Conservation (phyloP, 2,329 filamentous ascomycete genomes). For the Diplodia sapinea region DNA sequence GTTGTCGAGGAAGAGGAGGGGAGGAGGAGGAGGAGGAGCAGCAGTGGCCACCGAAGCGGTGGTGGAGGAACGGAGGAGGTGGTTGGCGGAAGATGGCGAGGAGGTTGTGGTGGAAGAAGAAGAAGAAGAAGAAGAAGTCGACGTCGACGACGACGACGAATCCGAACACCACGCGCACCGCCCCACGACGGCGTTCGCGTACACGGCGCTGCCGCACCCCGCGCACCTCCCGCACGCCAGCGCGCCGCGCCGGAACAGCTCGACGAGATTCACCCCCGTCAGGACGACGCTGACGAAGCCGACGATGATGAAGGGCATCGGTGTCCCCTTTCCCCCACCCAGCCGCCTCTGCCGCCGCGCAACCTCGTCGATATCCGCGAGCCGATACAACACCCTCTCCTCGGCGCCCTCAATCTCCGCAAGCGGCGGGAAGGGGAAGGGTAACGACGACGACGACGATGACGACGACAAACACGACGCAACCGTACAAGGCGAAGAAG, state of each 20-base stretch:
- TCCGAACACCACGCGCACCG: not conserved
- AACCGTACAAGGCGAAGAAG: not conserved
- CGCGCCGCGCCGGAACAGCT: slow-evolving; percentile 51
- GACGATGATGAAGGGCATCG: slow-evolving; percentile 28
- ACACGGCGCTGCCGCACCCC: slow-evolving; percentile 59
- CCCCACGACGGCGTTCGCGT: slow-evolving; percentile 52
- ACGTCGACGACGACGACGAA: too few species aligned
- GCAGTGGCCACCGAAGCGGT: too few species aligned
- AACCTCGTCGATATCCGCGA: slow-evolving; percentile 55
- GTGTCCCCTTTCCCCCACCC: not conserved
- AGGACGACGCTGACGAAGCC: slow-evolving; percentile 55
- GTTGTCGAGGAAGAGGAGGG: too few species aligned
- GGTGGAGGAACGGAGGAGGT: too few species aligned
- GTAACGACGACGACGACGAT: slow-evolving; percentile 41
- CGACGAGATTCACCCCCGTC: slow-evolving; percentile 50
- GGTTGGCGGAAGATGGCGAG: too few species aligned
- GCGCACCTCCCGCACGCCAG: slow-evolving; percentile 56
- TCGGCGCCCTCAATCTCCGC: slow-evolving; percentile 36
- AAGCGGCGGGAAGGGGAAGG: slow-evolving; percentile 35
- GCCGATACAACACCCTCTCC: slow-evolving; percentile 49
- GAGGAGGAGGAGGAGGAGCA: too few species aligned
- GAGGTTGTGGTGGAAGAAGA: too few species aligned
- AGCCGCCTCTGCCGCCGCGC: slow-evolving; percentile 24
- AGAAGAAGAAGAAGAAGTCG: too few species aligned
- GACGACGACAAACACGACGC: not conserved